Base-by-base conservation (phyloP, 169 alveolate genomes). In the Cyclospora cayetanensis region DNA sequence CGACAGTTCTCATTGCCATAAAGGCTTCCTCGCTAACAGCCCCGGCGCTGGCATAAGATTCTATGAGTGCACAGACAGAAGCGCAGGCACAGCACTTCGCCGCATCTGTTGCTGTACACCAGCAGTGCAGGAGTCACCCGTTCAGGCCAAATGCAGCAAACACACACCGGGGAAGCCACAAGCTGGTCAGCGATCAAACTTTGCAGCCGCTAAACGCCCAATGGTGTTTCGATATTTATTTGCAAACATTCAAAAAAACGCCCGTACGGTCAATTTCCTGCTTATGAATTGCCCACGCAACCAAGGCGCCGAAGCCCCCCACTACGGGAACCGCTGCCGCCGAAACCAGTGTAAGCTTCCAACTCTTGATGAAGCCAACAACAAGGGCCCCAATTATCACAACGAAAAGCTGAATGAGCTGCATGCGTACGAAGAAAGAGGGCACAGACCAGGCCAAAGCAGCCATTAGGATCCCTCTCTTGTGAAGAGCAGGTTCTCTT, bases 1-100 rank as follows among this genome's bases (percentile, higher is more conserved):
- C 91, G n/a, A 91, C 91, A 15, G 94, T 91, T 42, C 91, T 31
- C n/a, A 91, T 46, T 18, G 80, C n/a, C 65, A 55, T 63, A 3
- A 91, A 50, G 7, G 91, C 91, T 53, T 91, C 94, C 88, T 91
- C 94, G 31, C 91, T 90, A 0, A 91, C 89, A 42, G 89, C 37
- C 4, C 94, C 94, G 18, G 94, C 94, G 11, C 35, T 72, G 27
- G 87, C 50, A 82, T 91, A 91, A n/a, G 89, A 65, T 1, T 68
- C 80, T 22, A 22, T 7, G 41, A 43, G 65, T 65, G 43, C 37
- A 22, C 7, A 46, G 15, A 7, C 60, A 46, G n/a, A 46, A 46
- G 15, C 15, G 7, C 60, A 46, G n/a, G n/a, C n/a, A n/a, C n/a
- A n/a, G n/a, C n/a, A n/a, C n/a, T n/a, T n/a, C n/a, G n/a, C n/a